Conservation (phyloP, 257 asterid genomes). For the Nicotiana attenuata region DNA sequence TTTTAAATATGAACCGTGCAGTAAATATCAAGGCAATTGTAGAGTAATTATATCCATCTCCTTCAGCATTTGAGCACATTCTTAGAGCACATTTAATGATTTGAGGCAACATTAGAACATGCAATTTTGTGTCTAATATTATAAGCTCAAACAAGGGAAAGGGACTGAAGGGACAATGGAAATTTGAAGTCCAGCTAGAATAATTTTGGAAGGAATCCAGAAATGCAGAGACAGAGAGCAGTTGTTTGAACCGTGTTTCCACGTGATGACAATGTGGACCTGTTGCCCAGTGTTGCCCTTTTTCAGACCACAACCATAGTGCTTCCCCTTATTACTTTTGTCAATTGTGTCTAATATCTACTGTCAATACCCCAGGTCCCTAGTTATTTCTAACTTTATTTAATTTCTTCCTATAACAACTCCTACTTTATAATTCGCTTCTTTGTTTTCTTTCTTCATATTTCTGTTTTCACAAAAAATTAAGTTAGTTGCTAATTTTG, state of each 20-base stretch:
- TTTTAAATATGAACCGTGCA: background rate
- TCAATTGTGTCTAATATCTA: constrained; percentile 1
- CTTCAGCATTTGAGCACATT: no score
- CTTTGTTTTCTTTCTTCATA: no score
- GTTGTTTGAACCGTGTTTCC: constrained; percentile 7
- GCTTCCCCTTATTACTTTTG: background rate
- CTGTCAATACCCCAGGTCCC: background rate
- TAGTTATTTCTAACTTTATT: background rate
- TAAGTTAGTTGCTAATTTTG: no score
- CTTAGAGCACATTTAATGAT: no score
- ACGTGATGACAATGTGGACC: constrained; percentile 6
- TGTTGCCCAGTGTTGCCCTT: background rate
- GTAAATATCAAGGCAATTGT: no score
- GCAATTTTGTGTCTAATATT: background rate
- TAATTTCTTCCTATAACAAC: background rate
- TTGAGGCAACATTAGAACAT: background rate
- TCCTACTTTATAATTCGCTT: no score
- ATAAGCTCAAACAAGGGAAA: background rate
- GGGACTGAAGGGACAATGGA: background rate
- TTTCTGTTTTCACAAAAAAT: no score
- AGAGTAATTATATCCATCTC: no score
- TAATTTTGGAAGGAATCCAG: background rate
- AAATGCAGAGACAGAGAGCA: background rate
- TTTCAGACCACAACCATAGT: constrained; percentile 9
- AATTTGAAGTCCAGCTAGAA: background rate